Percentiles rank a stretch among this genome's conserved stretches.
Evolutionary conservation across 371 early-diverging fungal species (phyloP).

Genomic region (Saksenaea vasiformis): DNA sequence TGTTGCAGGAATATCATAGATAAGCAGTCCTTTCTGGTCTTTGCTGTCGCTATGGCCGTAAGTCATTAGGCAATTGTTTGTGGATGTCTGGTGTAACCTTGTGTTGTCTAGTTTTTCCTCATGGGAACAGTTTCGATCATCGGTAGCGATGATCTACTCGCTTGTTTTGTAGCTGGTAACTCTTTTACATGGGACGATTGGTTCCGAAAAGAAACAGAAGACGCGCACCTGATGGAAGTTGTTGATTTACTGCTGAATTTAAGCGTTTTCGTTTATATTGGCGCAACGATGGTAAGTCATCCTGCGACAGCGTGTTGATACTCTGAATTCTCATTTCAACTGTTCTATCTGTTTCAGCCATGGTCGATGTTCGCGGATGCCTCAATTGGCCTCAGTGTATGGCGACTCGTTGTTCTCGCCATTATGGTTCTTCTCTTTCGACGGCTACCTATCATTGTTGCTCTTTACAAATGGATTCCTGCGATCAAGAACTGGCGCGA

Average conservation of each 20-base stretch:
- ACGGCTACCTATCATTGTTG: slow-evolving; percentile 75
- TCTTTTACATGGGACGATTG: slow-evolving; percentile 88
- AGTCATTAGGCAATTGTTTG: slow-evolving; percentile 4
- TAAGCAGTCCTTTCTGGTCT: slow-evolving; percentile 86
- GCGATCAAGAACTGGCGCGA: slow-evolving; percentile 70
- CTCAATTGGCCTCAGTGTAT: slow-evolving; percentile 40
- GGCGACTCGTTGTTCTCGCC: slow-evolving; percentile 63
- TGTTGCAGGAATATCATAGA: slow-evolving; percentile 70
- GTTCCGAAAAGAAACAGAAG: slow-evolving; percentile 81
- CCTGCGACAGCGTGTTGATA: background rate
- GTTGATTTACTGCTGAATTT: slow-evolving; percentile 86
- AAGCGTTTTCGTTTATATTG: slow-evolving; percentile 90
- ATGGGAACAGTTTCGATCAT: slow-evolving; percentile 77
- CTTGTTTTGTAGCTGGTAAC: slow-evolving; percentile 88
- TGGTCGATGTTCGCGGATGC: slow-evolving; percentile 62
- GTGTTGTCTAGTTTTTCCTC: slow-evolving; percentile 58
- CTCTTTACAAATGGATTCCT: slow-evolving; percentile 66
- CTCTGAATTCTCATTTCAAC: background rate
- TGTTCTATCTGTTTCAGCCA: slow-evolving; percentile 40
- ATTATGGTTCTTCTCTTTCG: slow-evolving; percentile 76
- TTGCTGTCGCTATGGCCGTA: slow-evolving; percentile 81
- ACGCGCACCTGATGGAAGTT: slow-evolving; percentile 79
- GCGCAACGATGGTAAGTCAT: slow-evolving; percentile 62
- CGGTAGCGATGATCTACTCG: slow-evolving; percentile 86
- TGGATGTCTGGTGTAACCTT: background rate